Evolutionary conservation across 805 yeast genomes (phyloP).

Genomic region (Yamadazyma tumulicola): DNA sequence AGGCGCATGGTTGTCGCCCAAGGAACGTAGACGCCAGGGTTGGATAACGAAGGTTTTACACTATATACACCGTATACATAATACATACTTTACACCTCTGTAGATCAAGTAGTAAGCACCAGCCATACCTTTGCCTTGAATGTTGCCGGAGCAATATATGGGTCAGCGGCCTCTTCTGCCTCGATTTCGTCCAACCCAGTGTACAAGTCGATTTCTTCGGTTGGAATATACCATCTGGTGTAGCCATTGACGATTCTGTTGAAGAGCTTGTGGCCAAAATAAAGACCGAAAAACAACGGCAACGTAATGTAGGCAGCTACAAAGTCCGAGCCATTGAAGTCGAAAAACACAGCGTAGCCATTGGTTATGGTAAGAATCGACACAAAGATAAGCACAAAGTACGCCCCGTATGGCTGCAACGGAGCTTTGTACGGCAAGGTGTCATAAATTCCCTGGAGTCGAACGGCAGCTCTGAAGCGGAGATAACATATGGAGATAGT

Average conservation of each 20-base stretch:
- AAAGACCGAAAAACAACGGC: constrained; percentile 25
- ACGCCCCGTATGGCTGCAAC: constrained; percentile 31
- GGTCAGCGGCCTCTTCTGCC: constrained; percentile 41
- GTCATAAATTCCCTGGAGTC: constrained; percentile 8
- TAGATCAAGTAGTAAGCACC: constrained; percentile 3
- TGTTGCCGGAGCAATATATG: constrained; percentile 39
- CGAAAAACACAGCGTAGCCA: constrained; percentile 32
- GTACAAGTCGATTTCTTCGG: constrained; percentile 55
- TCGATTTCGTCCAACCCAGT: constrained; percentile 61
- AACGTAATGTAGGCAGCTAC: constrained; percentile 34
- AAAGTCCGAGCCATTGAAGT: constrained; percentile 25
- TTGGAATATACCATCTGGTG: constrained; percentile 41
- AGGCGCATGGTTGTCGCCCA: too few relatives aligned
- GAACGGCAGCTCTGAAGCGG: constrained; percentile 47
- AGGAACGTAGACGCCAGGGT: too few relatives aligned
- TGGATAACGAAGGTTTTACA: too few relatives aligned
- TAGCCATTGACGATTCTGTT: constrained; percentile 18
- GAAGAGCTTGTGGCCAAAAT: constrained; percentile 27
- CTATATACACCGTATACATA: too few relatives aligned
- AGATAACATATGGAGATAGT: constrained; percentile 56
- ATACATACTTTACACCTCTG: background rate
- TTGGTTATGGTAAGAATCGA: constrained; percentile 27
- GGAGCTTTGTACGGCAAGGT: constrained; percentile 23
- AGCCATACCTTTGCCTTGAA: constrained; percentile 43
- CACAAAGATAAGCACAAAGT: constrained; percentile 20